Conservation (phyloP, 306 rosid species). For the Gastrolobium villosum region DNA sequence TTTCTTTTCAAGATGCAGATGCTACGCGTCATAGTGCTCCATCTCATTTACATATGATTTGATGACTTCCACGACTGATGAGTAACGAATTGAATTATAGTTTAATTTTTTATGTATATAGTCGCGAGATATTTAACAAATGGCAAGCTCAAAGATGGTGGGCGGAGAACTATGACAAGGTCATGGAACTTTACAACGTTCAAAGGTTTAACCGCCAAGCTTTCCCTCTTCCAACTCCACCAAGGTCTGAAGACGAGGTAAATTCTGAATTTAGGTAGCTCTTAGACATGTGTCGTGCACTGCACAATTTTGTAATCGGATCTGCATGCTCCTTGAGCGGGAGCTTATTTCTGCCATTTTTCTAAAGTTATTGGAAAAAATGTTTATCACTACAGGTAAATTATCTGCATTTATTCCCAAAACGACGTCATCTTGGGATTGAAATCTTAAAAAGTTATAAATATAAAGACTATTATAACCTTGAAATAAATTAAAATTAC, state of each 20-base stretch:
- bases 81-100: conserved; percentile 25
- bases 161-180: conserved; percentile 69
- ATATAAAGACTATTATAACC: too few species aligned
- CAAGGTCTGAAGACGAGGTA: conserved; percentile 77
- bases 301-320: conserved; percentile 1
- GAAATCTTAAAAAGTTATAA: too few species aligned
- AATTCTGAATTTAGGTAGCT: conserved; percentile 36
- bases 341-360: background rate
- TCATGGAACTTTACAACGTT: conserved; percentile 72
- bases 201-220: conserved; percentile 66
- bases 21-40: conserved; percentile 1
- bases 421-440: too few species aligned
- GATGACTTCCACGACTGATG: conserved; percentile 14
- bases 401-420: too few species aligned
- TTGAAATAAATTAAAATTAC: too few species aligned
- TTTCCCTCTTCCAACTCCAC: conserved; percentile 66
- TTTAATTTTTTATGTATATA: conserved; percentile 40
- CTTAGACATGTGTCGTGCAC: conserved; percentile 7
- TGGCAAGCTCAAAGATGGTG: conserved; percentile 80
- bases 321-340: conserved; percentile 7
- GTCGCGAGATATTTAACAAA: conserved; percentile 69
- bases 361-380: too few species aligned
- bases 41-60: conserved; percentile 7
- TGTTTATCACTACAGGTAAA: too few species aligned
- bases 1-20: conserved; percentile 33